Percentiles rank a stretch among this genome's conserved stretches.
phyloP scores from a whole-genome alignment of 139 green algal genomes.

The Gonium pectorale region DNA sequence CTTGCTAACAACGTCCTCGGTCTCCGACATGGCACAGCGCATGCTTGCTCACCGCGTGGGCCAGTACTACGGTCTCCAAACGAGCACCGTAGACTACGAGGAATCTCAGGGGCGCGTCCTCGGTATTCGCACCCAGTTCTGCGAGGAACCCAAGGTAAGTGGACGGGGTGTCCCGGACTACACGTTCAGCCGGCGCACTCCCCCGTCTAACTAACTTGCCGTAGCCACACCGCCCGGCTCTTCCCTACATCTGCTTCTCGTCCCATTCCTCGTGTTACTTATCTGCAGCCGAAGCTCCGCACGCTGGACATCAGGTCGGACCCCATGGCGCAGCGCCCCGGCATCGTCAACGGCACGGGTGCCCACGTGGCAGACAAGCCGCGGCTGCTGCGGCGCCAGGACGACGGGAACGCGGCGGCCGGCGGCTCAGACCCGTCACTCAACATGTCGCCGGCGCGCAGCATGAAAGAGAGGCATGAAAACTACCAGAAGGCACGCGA shows the following conservation, averaged over 20 bases:
- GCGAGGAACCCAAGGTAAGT: slow-evolving; percentile 12
- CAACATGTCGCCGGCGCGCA: slow-evolving; percentile 26
- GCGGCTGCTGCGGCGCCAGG: slow-evolving; percentile 16
- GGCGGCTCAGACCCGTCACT: neutral
- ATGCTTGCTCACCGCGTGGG: slow-evolving; percentile 68
- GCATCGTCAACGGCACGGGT: neutral
- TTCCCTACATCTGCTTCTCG: too few relatives aligned
- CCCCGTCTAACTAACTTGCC: too few relatives aligned
- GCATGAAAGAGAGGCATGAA: slow-evolving; percentile 47
- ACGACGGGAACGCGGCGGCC: slow-evolving; percentile 2
- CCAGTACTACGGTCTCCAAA: slow-evolving; percentile 66
- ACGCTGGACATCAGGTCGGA: slow-evolving; percentile 29
- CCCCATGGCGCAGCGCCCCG: neutral
- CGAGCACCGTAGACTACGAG: slow-evolving; percentile 60
- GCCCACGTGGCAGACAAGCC: slow-evolving; percentile 22
- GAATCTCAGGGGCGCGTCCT: slow-evolving; percentile 53
- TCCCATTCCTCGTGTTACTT: neutral
- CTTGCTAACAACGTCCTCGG: too few relatives aligned
- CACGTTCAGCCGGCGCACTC: too few relatives aligned
- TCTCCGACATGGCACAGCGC: slow-evolving; percentile 44
- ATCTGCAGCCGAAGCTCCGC: neutral
- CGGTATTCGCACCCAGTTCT: slow-evolving; percentile 38
- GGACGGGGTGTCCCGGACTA: too few relatives aligned
- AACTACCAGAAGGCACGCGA: slow-evolving; percentile 44
- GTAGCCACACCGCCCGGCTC: too few relatives aligned